Percentiles rank a stretch among this genome's conserved stretches.
Evolutionary conservation across 352 stramenopile species (phyloP).

Genomic region (Globisporangium cystogenes): DNA sequence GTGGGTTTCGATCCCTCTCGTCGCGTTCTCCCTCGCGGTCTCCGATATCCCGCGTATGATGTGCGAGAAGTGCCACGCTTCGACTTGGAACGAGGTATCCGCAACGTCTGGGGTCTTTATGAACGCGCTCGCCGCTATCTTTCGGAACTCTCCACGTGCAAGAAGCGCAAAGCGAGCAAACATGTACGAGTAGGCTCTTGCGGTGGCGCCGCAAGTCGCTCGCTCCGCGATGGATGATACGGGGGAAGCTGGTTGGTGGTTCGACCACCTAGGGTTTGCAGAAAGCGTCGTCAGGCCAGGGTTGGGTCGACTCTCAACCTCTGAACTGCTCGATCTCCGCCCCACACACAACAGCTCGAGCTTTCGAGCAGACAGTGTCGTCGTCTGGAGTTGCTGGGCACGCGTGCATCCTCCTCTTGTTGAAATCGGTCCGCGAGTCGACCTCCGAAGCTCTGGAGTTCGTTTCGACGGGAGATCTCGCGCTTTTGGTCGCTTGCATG

Average conservation of each 20-base stretch:
- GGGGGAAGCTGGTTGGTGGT: neutral
- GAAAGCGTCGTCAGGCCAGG: neutral
- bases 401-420: neutral
- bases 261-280: neutral
- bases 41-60: neutral
- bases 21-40: neutral
- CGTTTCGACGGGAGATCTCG: neutral
- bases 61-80: neutral
- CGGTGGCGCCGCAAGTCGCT: too few relatives aligned
- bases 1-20: neutral
- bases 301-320: neutral
- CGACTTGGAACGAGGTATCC: neutral
- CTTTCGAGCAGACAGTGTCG: neutral
- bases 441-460: neutral
- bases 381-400: neutral
- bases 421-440: neutral
- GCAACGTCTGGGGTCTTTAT: too few relatives aligned
- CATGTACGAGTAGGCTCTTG: too few relatives aligned
- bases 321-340: neutral
- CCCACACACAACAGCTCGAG: too few relatives aligned
- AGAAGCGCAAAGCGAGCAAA: too few relatives aligned
- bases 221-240: too few relatives aligned
- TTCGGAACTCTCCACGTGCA: too few relatives aligned
- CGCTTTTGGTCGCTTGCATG: neutral
- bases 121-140: too few relatives aligned